These are phyloP conservation scores for Sporopachydermia quercuum DNA, from an alignment of 805 yeast genomes.

Conservation along the genomic window DNA sequence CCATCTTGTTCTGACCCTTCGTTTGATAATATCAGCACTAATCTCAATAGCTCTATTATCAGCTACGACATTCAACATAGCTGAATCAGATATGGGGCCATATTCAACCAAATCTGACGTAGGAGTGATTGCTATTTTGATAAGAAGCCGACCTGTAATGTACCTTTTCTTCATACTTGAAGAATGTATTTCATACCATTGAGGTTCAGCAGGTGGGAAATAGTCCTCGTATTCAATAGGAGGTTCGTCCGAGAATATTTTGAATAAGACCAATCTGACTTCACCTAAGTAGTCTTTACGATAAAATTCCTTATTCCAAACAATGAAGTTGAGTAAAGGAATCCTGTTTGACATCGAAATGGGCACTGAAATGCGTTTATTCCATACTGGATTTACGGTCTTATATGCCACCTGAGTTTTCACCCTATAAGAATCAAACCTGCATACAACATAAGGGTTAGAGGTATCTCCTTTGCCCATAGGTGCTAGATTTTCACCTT, in stretches of 20 bases:
- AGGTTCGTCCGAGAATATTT: constrained; percentile 5
- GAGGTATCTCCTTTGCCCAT: constrained; percentile 8
- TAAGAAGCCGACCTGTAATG: neutral
- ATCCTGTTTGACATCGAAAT: constrained; percentile 9
- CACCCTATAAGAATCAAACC: constrained; percentile 15
- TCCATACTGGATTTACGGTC: constrained; percentile 64
- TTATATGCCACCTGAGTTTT: constrained; percentile 51
- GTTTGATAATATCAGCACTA: neutral
- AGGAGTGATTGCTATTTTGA: neutral
- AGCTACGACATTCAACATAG: neutral
- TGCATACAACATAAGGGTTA: constrained; percentile 13
- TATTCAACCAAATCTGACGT: neutral
- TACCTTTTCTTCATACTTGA: constrained; percentile 1
- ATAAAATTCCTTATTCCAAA: constrained; percentile 16
- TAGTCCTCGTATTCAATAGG: constrained; percentile 5
- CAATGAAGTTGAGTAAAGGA: constrained; percentile 8
- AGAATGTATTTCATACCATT: neutral
- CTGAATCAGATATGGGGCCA: neutral
- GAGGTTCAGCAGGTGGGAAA: constrained; percentile 1
- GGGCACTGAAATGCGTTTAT: constrained; percentile 46
- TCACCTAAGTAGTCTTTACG: constrained; percentile 8
- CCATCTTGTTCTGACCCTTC: neutral
- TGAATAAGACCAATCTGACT: constrained; percentile 6
- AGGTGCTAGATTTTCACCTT: constrained; percentile 9
- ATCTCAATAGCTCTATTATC: neutral